Percentiles rank a stretch among this genome's conserved stretches.
Evolutionary conservation across 1,284 basidiomycete species (phyloP).

Genomic region (Tremellales sp.): DNA sequence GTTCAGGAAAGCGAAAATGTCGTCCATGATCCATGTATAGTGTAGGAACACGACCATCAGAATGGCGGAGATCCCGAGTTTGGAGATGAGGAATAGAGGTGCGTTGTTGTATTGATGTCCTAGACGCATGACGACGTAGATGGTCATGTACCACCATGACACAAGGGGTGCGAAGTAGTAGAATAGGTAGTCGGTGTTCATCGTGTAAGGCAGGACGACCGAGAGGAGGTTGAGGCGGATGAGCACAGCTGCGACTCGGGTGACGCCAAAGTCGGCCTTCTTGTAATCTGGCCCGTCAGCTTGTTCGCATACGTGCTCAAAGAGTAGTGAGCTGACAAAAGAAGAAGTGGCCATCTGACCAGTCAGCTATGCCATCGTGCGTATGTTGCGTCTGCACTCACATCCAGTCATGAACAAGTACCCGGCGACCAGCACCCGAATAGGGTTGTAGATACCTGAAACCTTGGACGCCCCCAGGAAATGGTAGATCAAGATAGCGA

Average conservation of each 20-base stretch:
- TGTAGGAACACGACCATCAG: constrained; percentile 65
- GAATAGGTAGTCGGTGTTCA: constrained; percentile 84
- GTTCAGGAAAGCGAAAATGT: constrained; percentile 62
- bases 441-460: constrained; percentile 83
- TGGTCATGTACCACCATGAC: constrained; percentile 64
- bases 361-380: constrained; percentile 5
- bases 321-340: constrained; percentile 27
- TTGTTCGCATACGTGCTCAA: neutral
- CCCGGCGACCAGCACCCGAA: constrained; percentile 77
- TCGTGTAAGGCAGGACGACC: constrained; percentile 72
- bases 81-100: constrained; percentile 62
- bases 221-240: constrained; percentile 79
- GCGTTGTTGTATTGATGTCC: constrained; percentile 71
- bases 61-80: constrained; percentile 63
- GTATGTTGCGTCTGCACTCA: constrained; percentile 19
- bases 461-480: constrained; percentile 81
- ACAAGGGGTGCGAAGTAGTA: constrained; percentile 84
- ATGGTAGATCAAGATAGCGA: constrained; percentile 82
- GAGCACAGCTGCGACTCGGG: constrained; percentile 69
- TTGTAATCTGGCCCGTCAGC: constrained; percentile 67
- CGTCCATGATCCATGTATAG: constrained; percentile 60
- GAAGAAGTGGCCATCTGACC: constrained; percentile 46
- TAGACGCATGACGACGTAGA: constrained; percentile 70
- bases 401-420: constrained; percentile 67
- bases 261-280: constrained; percentile 77